Evolutionary conservation across 139 green algal genomes (phyloP).

Genomic region (Chlamydomonas incerta): DNA sequence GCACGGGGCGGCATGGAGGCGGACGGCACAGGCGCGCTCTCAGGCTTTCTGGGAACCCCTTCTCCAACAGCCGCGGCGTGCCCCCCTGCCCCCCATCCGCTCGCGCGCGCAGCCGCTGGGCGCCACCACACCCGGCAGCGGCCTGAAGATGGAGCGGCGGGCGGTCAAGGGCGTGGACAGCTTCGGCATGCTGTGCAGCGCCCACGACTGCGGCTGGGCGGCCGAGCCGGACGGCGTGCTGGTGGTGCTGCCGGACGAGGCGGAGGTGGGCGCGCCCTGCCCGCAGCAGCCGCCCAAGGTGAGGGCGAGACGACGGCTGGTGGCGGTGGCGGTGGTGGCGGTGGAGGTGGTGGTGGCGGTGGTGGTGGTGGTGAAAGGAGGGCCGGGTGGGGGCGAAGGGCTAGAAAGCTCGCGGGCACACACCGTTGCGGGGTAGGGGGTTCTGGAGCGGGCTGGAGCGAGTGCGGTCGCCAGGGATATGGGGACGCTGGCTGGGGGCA

Average conservation of each 20-base stretch:
- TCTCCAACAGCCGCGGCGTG: too few species aligned
- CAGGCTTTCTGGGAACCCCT: too few species aligned
- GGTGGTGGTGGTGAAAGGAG: neutral
- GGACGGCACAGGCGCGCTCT: too few species aligned
- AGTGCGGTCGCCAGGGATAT: too few species aligned
- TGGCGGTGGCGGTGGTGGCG: neutral
- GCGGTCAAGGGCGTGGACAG: conserved; percentile 78
- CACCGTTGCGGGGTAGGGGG: too few species aligned
- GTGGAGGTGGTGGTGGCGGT: neutral
- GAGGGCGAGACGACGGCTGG: neutral
- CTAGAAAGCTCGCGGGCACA: too few species aligned
- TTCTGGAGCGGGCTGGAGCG: too few species aligned
- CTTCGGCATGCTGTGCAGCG: conserved; percentile 88
- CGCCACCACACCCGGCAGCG: conserved; percentile 68
- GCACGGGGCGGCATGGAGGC: too few species aligned
- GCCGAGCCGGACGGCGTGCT: conserved; percentile 64
- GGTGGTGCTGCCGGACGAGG: conserved; percentile 68
- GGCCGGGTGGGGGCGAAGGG: too few species aligned
- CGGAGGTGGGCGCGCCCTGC: conserved; percentile 60
- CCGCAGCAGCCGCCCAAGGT: conserved; percentile 64
- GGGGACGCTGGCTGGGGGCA: too few species aligned
- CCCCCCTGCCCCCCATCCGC: too few species aligned
- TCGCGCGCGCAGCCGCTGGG: conserved; percentile 74
- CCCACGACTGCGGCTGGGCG: conserved; percentile 83
- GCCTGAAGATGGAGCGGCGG: conserved; percentile 66